phyloP scores from a whole-genome alignment of 139 green algal genomes.

The Picochlorum sp. region DNA sequence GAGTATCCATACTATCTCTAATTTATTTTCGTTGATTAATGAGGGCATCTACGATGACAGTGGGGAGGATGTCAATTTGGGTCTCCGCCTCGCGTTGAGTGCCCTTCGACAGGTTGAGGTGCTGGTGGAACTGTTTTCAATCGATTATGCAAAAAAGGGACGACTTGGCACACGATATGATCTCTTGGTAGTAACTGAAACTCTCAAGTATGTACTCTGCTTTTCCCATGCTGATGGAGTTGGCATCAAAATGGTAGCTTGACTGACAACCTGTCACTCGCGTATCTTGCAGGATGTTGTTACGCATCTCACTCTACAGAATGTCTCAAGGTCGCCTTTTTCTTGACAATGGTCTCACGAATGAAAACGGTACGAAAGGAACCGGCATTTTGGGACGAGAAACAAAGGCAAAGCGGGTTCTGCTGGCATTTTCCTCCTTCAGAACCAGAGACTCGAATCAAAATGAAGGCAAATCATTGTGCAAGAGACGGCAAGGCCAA shows the following conservation, averaged over 20 bases:
- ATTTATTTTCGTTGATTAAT: slow-evolving; percentile 26
- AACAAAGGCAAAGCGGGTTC: no score
- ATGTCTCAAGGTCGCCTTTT: background rate
- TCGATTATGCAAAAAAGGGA: background rate
- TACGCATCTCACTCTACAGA: background rate
- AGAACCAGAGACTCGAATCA: no score
- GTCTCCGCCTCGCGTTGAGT: slow-evolving; percentile 7
- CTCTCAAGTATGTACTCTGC: slow-evolving; percentile 22
- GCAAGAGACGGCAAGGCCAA: no score
- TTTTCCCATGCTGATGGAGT: background rate
- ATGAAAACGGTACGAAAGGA: no score
- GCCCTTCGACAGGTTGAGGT: slow-evolving; percentile 35
- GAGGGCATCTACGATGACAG: slow-evolving; percentile 20
- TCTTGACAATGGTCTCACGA: no score
- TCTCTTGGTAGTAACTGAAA: slow-evolving; percentile 14
- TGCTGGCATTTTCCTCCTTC: no score
- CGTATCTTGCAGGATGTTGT: background rate
- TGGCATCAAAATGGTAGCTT: background rate
- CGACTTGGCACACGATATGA: slow-evolving; percentile 16
- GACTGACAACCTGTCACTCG: background rate
- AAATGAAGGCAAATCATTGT: no score
- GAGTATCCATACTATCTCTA: slow-evolving; percentile 23
- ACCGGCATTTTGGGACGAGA: no score
- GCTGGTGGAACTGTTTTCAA: slow-evolving; percentile 30
- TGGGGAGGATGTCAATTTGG: background rate